A percentile compares a stretch with the other conserved stretches of the same genome.
These are phyloP conservation scores for Plectosphaerella sp. DNA, from an alignment of 2,329 filamentous ascomycete species.

Conservation along the genomic window DNA sequence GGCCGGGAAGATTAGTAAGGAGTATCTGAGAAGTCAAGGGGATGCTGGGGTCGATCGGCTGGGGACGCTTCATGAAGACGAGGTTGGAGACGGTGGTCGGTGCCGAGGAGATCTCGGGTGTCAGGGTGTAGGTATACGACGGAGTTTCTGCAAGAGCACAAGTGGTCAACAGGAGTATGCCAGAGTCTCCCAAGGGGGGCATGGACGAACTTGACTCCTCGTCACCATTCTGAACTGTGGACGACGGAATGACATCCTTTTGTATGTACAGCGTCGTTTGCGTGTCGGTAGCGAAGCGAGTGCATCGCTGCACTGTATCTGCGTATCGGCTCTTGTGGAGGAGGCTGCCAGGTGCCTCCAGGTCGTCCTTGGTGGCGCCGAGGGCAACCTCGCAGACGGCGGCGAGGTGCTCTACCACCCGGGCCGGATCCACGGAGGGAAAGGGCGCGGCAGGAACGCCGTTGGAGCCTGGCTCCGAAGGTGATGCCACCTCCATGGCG, in stretches of 20 bases:
- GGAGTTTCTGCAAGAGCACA: slow-evolving; percentile 28
- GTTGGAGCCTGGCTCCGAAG: slow-evolving; percentile 40
- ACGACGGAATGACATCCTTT: slow-evolving; percentile 64
- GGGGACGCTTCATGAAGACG: slow-evolving; percentile 83
- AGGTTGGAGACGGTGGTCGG: slow-evolving; percentile 80
- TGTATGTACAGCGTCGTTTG: slow-evolving; percentile 88
- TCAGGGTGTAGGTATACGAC: slow-evolving; percentile 72
- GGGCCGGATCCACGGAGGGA: slow-evolving; percentile 59
- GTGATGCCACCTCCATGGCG: slow-evolving; percentile 50
- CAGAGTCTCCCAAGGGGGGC: too few relatives aligned
- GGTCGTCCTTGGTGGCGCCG: slow-evolving; percentile 70
- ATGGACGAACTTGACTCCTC: slow-evolving; percentile 17
- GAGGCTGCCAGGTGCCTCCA: slow-evolving; percentile 77
- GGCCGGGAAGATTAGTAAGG: slow-evolving; percentile 85
- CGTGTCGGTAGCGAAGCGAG: slow-evolving; percentile 82
- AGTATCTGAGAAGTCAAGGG: slow-evolving; percentile 86
- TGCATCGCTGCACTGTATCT: slow-evolving; percentile 83
- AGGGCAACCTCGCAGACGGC: slow-evolving; percentile 69
- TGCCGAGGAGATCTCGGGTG: slow-evolving; percentile 75
- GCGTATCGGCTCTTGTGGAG: slow-evolving; percentile 66
- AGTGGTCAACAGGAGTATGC: neutral
- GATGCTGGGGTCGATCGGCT: slow-evolving; percentile 77
- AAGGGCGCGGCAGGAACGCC: slow-evolving; percentile 42
- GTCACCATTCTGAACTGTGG: slow-evolving; percentile 44
- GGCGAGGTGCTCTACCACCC: slow-evolving; percentile 68